Evolutionary conservation across 176 grass and related monocot genomes (phyloP), one percentile per base, ranked within the genome.

Genomic region (Oryza meridionalis): DNA sequence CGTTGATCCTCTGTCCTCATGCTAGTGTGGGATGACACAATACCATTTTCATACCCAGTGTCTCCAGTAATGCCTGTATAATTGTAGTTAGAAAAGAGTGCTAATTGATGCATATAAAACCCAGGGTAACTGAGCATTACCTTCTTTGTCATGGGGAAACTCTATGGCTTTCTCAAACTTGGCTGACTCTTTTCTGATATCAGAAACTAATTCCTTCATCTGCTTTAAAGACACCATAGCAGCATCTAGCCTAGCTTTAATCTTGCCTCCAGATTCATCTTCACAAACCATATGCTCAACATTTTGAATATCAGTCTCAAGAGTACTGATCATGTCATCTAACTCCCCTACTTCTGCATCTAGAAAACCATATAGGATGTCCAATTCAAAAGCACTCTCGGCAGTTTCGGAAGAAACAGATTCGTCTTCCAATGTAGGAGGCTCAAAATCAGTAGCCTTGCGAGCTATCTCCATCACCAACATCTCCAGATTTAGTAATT

Each of bases 401-500:
- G 87, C 82, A 25, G 80, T 86, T 26, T 92, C 86, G 53, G 90
- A 86, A 11, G 80, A 79, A 35, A 90, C 21, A 77, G 84, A 86
- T 35, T 85, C 83, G 68, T 77, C 59, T 45, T 95, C 92, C 25
- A 84, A 79, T 12, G 25, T 70, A 64, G 64, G 63, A 51, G 88
- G 88, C 62, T 93, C 93, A 67, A 98, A 70, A 67, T 90, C 89
- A 67, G 73, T 88, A 46, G 85, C 88, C 53, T 62, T 90, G 16
- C 65, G 76, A 40, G 89, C 87, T 74, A 98, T 86, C 88, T 95
- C 89, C 96, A 98, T 90, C 71, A 92, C 76, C 70, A 95, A 21
- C 80, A 98, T 95, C 80, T 98, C 93, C 67, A 98, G 71, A 81
- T 95, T 98, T 37, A 98, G 59, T 4, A 95, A 83, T 51, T 98